These are phyloP conservation scores for Penicillium cataractarum DNA, from an alignment of 495 filamentous ascomycete genomes.

Conservation along the genomic window DNA sequence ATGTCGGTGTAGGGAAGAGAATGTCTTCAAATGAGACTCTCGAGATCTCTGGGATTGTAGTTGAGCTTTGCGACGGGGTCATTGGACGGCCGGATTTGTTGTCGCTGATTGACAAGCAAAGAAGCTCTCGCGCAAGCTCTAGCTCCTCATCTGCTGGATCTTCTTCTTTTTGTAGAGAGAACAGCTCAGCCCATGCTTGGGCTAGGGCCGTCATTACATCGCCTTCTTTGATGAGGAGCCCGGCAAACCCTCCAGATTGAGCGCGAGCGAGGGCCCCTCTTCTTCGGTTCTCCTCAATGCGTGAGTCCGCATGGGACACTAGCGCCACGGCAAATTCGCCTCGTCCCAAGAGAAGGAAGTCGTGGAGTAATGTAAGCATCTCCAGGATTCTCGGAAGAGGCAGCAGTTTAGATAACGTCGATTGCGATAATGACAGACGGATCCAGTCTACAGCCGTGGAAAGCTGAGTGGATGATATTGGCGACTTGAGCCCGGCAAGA, in stretches of 20 bases:
- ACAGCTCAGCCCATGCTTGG: conserved; percentile 76
- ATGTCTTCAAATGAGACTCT: conserved; percentile 70
- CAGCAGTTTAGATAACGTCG: conserved; percentile 76
- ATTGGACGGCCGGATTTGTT: conserved; percentile 26
- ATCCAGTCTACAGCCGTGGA: conserved; percentile 74
- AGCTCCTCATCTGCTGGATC: conserved; percentile 74
- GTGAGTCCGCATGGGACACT: conserved; percentile 79
- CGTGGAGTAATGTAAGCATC: conserved; percentile 73
- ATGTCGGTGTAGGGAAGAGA: conserved; percentile 75
- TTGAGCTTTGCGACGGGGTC: conserved; percentile 39
- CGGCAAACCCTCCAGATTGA: conserved; percentile 42
- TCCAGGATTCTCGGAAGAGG: conserved; percentile 76
- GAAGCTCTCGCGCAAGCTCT: conserved; percentile 76
- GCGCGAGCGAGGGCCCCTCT: conserved; percentile 32
- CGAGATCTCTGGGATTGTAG: conserved; percentile 34
- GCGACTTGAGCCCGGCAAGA: conserved; percentile 71
- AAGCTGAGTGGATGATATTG: conserved; percentile 70
- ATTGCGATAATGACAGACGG: conserved; percentile 77
- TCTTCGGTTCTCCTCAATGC: conserved; percentile 56
- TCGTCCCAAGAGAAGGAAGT: conserved; percentile 84
- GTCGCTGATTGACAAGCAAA: conserved; percentile 66
- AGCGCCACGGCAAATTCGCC: conserved; percentile 91
- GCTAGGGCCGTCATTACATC: conserved; percentile 77
- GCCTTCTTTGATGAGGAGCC: conserved; percentile 78
- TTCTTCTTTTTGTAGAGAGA: conserved; percentile 70